Conservation (phyloP, 108 stramenopile species). For the Skeletonema marinoi region DNA sequence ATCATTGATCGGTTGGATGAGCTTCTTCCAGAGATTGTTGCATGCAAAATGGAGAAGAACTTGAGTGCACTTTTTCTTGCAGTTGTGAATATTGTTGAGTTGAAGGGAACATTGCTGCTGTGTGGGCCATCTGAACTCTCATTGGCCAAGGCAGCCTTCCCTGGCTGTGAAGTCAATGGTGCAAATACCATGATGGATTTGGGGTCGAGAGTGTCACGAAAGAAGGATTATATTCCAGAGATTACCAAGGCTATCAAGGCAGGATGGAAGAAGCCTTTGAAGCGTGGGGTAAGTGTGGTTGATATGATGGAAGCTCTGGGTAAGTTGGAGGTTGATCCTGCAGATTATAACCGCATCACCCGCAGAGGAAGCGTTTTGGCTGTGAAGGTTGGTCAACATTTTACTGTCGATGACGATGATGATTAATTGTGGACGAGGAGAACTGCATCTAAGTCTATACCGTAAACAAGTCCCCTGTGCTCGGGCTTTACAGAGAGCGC, state of each 20-base stretch:
- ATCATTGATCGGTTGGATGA: slow-evolving; percentile 56
- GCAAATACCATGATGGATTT: slow-evolving; percentile 54
- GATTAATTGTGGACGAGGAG: neutral
- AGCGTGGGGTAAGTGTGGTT: slow-evolving; percentile 28
- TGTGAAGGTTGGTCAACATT: neutral
- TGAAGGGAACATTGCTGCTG: slow-evolving; percentile 50
- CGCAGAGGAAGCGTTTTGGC: slow-evolving; percentile 10
- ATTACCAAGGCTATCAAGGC: slow-evolving; percentile 49
- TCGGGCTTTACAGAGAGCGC: no score
- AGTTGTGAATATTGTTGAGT: slow-evolving; percentile 64
- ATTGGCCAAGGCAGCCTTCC: slow-evolving; percentile 55
- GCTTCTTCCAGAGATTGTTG: slow-evolving; percentile 61
- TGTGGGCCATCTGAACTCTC: slow-evolving; percentile 56
- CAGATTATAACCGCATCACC: slow-evolving; percentile 44
- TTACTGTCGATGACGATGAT: slow-evolving; percentile 2
- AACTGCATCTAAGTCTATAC: neutral
- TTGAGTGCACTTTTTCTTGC: slow-evolving; percentile 52
- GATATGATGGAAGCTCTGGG: slow-evolving; percentile 32
- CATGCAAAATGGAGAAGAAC: slow-evolving; percentile 59
- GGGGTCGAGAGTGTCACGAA: slow-evolving; percentile 49
- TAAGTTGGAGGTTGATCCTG: slow-evolving; percentile 52
- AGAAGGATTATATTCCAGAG: slow-evolving; percentile 66
- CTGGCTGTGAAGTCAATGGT: slow-evolving; percentile 27
- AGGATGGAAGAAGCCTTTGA: slow-evolving; percentile 49
- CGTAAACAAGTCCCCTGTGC: no score